Evolutionary conservation across 805 yeast species (phyloP), one percentile per base, ranked within the genome.

Genomic region (Saccharomyces mikatae): DNA sequence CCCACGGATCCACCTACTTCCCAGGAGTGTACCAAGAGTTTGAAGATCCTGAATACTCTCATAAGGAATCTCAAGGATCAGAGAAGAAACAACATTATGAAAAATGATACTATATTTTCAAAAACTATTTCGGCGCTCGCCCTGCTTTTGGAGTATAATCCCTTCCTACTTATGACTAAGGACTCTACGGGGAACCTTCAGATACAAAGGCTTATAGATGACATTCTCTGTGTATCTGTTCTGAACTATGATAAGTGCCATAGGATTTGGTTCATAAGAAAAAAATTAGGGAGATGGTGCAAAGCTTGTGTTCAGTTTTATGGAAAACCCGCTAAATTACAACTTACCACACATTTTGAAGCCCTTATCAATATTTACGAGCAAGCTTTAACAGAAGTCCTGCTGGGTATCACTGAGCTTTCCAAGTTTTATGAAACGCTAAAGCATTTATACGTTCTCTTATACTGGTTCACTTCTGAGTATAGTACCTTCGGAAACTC

Each of bases 51-150:
- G 26, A 52, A 49, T 1, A 61, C 66, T 2, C 48, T 66, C 28
- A 17, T 66, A 11, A 50, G 54, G 8, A 63, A 62, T 36, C 53
- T 66, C 8, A 54, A 61, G 30, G 63, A 62, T 26, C 26, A 36
- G 10, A 53, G 54, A 10, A 52, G 54, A 14, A 56, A 47, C 17
- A 53, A 49, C 44, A 24, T 57, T 14, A 36, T 60, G 49, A 50
- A 48, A 11, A 62, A 63, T 50, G 63, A 61, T 48, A 48, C 49
- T 2, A 51, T 67, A 1, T 69, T 69, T 57, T 57, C 60, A 17
- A 68, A 64, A 52, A 56, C 68, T 0, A 48, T 69, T 9, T 60
- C 62, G 14, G 71, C 66, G 2, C 49, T 69, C n/a, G 67, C 64
- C 54, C 49, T 64, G 11, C 49, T 69, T 41, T 41, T 68, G 21